Base-by-base conservation (phyloP, 2,329 filamentous ascomycete genomes). In the Trematosphaeria pertusa region DNA sequence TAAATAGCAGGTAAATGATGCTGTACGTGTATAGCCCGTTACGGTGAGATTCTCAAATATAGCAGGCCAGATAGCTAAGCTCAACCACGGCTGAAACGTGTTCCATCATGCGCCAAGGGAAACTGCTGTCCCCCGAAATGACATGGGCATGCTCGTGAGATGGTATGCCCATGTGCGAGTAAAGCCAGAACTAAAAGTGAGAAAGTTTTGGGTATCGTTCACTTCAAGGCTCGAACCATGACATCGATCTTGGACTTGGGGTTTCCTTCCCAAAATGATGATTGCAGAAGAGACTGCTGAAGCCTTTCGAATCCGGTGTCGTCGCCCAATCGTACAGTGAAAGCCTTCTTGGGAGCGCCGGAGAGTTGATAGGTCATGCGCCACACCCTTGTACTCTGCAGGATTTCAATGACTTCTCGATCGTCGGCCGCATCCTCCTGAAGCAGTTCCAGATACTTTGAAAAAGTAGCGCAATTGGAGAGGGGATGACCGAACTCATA, bases 271-370 rank as follows among this genome's bases (percentile, higher is more conserved):
- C 45, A 46, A n/a, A 46, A 15, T 15, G 39, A 26, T 10, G 28
- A 30, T 26, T 49, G 36, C 8, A 41, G 39, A 26, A 56, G 30
- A 12, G 43, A 35, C 24, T n/a, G 35, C 4, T 43, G 37, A 19
- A 58, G 39, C 18, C 46, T 43, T 14, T 47, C 37, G 14, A 56
- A 59, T 4, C 36, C 49, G n/a, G n/a, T 28, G 17, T 57, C 51
- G 8, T 34, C 43, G 12, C 41, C 48, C 26, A 37, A 43, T 20
- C 35, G 50, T 15, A 35, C 36, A 15, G 52, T 10, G 3, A 42
- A 32, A 2, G 47, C 51, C 36, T 51, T 52, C 26, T 45, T 56
- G 5, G 37, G 26, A 8, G 39, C 28, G 9, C 41, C 35, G 8
- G 39, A 31, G 9, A 39, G n/a, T 24, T 46, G 19, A 22, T 50